Evolutionary conservation across 352 stramenopile genomes (phyloP), one percentile per base, ranked within the genome.

Genomic region (Globisporangium lucens): DNA sequence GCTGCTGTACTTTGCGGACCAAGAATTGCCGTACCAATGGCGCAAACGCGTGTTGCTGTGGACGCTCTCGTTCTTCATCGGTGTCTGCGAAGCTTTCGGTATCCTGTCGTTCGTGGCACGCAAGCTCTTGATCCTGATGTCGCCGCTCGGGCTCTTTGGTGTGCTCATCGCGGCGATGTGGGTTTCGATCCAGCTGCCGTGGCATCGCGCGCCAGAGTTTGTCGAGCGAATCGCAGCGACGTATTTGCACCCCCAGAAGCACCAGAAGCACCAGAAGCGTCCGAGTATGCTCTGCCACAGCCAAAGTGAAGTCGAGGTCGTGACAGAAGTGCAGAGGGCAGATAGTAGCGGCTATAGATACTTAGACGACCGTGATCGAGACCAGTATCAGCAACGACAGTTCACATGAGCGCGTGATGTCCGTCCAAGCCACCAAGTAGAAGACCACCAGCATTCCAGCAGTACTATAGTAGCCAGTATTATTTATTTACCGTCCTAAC

Each of bases 1-100:
- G 61, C 71, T 87, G 74, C 63, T 88, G 13, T 91, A 89, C 68
- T 84, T 88, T 67, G 61, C 72, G 20, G 73, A 82, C 66, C 61
- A 77, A 30, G 69, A 72, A 36, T 30, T 87, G 24, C 55, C 74
- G 12, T 89, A 89, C 72, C 22, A 72, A 8, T 87, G 77, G 74
- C 61, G 68, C 46, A 73, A 69, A 38, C 77, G 83, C 22, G 51
- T 75, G n/a, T 57, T 75, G 17, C 73, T 85, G 47, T 87, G 80
- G 78, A 49, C 70, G 5, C 60, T 68, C 4, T 73, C 75, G 41
- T 29, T 77, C 20, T 20, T 68, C 0, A 63, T 89, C 38, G 74
- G 74, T 6, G 57, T 75, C 22, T 55, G 80, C 0, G 66, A 86
- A 61, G 72, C 61, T 7, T 71, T 67, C 0, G 66, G 66, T 15